Evolutionary conservation across 176 grass and related monocot species (phyloP).

Genomic region (Triticum timopheevii): DNA sequence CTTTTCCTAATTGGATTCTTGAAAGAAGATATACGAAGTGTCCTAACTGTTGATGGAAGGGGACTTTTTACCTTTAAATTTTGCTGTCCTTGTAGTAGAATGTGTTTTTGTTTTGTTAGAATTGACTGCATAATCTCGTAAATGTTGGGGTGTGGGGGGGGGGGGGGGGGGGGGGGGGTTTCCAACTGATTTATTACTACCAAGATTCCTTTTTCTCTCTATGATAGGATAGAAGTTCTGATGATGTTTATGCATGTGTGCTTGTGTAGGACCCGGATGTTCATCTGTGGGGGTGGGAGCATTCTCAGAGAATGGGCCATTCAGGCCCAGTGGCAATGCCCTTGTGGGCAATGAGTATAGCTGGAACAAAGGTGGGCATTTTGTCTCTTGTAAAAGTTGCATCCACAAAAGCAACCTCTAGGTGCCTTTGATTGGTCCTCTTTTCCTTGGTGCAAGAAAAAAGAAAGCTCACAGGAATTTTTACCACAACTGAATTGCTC

Average conservation of each 20-base stretch:
- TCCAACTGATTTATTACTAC: conserved; percentile 10
- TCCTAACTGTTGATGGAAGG: neutral
- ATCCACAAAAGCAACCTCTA: conserved; percentile 24
- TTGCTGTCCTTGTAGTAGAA: neutral
- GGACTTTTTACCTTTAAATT: neutral
- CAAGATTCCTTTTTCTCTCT: neutral
- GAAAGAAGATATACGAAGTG: neutral
- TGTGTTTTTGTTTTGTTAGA: neutral
- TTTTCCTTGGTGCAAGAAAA: conserved; percentile 4
- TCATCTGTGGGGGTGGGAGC: conserved; percentile 97
- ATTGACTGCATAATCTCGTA: neutral
- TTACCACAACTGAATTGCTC: neutral
- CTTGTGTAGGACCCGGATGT: conserved; percentile 81
- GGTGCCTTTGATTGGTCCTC: conserved; percentile 11
- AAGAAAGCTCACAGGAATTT: neutral
- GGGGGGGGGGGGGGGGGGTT: neutral
- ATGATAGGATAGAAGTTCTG: neutral
- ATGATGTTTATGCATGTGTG: conserved; percentile 17
- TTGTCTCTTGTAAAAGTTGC: conserved; percentile 14
- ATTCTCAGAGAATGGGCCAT: conserved; percentile 94
- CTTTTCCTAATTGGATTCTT: neutral
- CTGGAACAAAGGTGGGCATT: conserved; percentile 89
- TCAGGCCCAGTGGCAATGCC: conserved; percentile 72
- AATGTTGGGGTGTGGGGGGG: neutral
- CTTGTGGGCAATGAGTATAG: conserved; percentile 82